phyloP scores from a whole-genome alignment of 2,329 filamentous ascomycete species.

The Ceratocystis smalleyi region DNA sequence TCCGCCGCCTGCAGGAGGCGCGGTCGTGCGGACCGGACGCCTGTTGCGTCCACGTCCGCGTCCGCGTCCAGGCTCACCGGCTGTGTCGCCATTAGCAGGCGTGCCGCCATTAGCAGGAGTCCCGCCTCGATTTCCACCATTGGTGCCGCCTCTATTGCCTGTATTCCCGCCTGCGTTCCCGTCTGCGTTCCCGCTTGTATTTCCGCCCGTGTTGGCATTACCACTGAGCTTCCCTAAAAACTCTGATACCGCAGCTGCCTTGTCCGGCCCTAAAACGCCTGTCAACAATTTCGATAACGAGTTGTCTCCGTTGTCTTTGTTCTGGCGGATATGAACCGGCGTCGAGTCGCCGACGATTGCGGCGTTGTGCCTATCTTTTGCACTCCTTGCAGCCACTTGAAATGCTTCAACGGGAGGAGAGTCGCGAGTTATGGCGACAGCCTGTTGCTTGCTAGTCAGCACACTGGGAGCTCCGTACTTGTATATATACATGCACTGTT shows the following conservation, averaged over 20 bases:
- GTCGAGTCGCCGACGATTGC: background rate
- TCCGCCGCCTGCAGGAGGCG: slow-evolving; percentile 4
- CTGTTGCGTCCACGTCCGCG: background rate
- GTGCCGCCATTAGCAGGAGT: background rate
- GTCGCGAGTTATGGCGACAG: slow-evolving; percentile 4
- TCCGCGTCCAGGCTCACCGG: background rate
- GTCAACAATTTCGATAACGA: background rate
- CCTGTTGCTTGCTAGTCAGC: background rate
- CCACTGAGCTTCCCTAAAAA: background rate
- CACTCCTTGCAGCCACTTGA: background rate
- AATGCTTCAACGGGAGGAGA: background rate
- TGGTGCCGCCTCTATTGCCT: background rate
- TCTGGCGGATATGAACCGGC: background rate
- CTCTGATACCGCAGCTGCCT: background rate
- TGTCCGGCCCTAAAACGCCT: background rate
- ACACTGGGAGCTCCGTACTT: background rate
- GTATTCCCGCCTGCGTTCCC: background rate
- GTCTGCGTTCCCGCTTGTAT: background rate
- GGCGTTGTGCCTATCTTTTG: background rate
- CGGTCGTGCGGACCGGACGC: slow-evolving; percentile 5
- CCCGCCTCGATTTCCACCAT: background rate
- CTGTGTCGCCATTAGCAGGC: background rate
- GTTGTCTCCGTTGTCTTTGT: background rate
- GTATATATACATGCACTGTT: background rate
- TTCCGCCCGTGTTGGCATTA: background rate